A percentile compares a stretch with the other conserved stretches of the same genome.
phyloP scores from a whole-genome alignment of 306 rosid genomes.

The Hippophae gyantsensis region DNA sequence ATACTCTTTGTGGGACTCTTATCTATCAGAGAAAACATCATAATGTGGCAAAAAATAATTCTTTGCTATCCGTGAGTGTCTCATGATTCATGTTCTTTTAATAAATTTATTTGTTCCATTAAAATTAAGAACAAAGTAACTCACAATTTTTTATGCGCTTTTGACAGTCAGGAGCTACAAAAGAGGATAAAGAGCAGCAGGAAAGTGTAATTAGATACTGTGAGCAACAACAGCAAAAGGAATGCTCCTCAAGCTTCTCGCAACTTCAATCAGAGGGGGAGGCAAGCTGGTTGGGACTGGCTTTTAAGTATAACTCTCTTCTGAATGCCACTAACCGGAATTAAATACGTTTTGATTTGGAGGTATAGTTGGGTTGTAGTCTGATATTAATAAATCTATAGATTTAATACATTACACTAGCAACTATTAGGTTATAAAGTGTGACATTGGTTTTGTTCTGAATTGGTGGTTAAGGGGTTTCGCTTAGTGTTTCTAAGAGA shows the following conservation, averaged over 20 bases:
- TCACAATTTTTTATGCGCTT: neutral
- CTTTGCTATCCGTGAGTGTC: neutral
- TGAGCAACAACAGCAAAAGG: neutral
- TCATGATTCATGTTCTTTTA: neutral
- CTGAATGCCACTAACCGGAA: no score
- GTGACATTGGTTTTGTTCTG: no score
- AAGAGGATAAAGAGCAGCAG: constrained; percentile 2
- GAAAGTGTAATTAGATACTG: neutral
- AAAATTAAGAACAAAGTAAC: neutral
- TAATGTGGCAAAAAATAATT: neutral
- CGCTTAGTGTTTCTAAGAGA: no score
- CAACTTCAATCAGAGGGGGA: neutral
- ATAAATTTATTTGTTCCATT: neutral
- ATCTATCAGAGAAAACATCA: constrained; percentile 21
- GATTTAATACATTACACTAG: no score
- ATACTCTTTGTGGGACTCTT: constrained; percentile 15
- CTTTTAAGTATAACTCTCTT: neutral
- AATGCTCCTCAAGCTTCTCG: neutral
- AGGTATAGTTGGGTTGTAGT: no score
- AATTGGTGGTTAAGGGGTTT: no score
- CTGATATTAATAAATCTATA: no score
- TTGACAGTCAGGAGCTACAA: constrained; percentile 20
- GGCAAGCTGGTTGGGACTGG: neutral
- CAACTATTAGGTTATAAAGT: no score
- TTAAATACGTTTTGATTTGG: no score